Evolutionary conservation across 1,139 yeast genomes (phyloP).

Genomic region (Geotrichum cucujoidarum): DNA sequence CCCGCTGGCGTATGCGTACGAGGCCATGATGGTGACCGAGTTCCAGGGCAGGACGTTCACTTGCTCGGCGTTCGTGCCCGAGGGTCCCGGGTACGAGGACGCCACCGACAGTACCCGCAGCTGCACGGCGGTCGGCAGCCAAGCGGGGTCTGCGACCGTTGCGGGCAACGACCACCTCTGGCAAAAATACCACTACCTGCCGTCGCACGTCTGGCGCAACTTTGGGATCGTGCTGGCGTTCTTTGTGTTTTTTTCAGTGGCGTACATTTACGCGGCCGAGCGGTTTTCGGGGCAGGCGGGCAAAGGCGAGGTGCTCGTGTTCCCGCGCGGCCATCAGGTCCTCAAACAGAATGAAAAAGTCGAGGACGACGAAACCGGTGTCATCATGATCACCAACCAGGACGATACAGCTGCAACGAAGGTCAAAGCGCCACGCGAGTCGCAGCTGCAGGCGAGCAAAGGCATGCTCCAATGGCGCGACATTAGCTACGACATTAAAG

Average conservation of each 20-base stretch:
- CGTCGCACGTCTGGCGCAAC: constrained; percentile 75
- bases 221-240: constrained; percentile 65
- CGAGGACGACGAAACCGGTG: constrained; percentile 22
- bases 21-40: constrained; percentile 62
- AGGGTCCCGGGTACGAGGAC: constrained; percentile 45
- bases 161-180: constrained; percentile 55
- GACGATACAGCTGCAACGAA: constrained; percentile 13
- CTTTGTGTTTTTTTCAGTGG: constrained; percentile 48
- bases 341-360: constrained; percentile 35
- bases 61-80: constrained; percentile 49
- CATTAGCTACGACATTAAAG: constrained; percentile 66
- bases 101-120: constrained; percentile 42
- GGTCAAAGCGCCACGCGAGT: constrained; percentile 22
- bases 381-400: not conserved
- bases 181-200: constrained; percentile 45
- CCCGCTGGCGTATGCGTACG: constrained; percentile 67
- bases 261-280: constrained; percentile 58
- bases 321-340: constrained; percentile 45
- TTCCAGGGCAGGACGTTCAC: constrained; percentile 44
- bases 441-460: constrained; percentile 21
- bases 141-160: constrained; percentile 51
- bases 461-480: constrained; percentile 76
- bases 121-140: constrained; percentile 62
- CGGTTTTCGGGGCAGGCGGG: constrained; percentile 69
- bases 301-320: constrained; percentile 76